Conservation (phyloP, 106 monocot genomes). For the Phalaenopsis equestris region DNA sequence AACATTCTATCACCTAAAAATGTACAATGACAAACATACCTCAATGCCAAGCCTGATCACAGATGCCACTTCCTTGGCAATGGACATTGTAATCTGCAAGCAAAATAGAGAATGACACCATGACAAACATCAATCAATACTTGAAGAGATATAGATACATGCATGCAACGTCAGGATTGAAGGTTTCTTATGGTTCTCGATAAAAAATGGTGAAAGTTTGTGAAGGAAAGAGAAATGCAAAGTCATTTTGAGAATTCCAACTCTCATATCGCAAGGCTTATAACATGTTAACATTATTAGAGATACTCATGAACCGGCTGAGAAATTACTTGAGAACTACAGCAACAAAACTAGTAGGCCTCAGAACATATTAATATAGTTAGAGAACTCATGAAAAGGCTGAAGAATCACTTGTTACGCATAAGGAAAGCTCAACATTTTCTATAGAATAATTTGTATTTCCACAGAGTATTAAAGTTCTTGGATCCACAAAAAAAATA, state of each 20-base stretch:
- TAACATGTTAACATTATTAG: not conserved
- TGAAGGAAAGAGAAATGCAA: not conserved
- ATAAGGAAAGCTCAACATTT: not conserved
- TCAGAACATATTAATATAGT: not conserved
- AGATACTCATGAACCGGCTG: not conserved
- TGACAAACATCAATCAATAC: not conserved
- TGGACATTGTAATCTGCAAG: slow-evolving; percentile 89
- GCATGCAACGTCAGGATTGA: not conserved
- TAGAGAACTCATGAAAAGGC: not conserved
- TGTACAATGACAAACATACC: slow-evolving; percentile 26
- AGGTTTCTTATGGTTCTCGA: not conserved
- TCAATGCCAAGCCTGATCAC: slow-evolving; percentile 82
- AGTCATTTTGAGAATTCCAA: not conserved
- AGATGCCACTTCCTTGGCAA: slow-evolving; percentile 93
- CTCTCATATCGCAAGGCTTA: not conserved
- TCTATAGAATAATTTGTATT: not conserved
- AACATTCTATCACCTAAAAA: not conserved
- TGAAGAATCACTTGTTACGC: not conserved
- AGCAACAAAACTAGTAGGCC: not conserved
- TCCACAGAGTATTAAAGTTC: not conserved
- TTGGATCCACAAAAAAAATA: too few species aligned
- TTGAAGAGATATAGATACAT: not conserved
- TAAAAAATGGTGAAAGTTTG: not conserved
- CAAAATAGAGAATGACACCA: not conserved
- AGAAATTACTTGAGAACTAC: not conserved